Percentiles rank a stretch among this genome's conserved stretches.
These are phyloP conservation scores for Salix viminalis DNA, from an alignment of 345 rosid species.

Conservation along the genomic window DNA sequence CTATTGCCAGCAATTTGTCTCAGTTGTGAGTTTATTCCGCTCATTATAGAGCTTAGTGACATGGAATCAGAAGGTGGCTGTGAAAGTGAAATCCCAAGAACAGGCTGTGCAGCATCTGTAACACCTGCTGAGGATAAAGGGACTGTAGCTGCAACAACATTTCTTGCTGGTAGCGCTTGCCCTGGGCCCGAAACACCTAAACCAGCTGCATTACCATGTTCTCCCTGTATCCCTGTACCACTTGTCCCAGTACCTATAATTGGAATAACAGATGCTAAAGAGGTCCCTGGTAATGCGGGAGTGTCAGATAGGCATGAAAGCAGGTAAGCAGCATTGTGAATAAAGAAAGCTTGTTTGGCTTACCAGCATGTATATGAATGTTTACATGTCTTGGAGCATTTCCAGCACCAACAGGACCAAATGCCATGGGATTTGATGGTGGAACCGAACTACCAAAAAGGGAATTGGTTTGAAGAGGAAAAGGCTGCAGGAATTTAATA, in stretches of 20 bases:
- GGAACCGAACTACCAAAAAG: slow-evolving; percentile 57
- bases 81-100: slow-evolving; percentile 28
- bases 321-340: not conserved
- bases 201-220: slow-evolving; percentile 35
- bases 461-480: slow-evolving; percentile 71
- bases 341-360: slow-evolving; percentile 16
- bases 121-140: slow-evolving; percentile 42
- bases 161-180: slow-evolving; percentile 41
- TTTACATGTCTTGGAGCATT: slow-evolving; percentile 69
- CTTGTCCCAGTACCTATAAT: slow-evolving; percentile 46
- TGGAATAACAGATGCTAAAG: slow-evolving; percentile 50
- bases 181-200: slow-evolving; percentile 36
- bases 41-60: slow-evolving; percentile 32
- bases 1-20: slow-evolving; percentile 38
- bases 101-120: slow-evolving; percentile 28
- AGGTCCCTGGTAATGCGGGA: slow-evolving; percentile 40
- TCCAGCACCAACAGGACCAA: slow-evolving; percentile 61
- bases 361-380: slow-evolving; percentile 96
- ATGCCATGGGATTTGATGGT: slow-evolving; percentile 41
- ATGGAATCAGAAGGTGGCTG: slow-evolving; percentile 35
- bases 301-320: slow-evolving; percentile 8
- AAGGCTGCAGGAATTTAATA: slow-evolving; percentile 56
- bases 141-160: slow-evolving; percentile 40
- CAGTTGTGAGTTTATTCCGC: slow-evolving; percentile 47
- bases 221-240: slow-evolving; percentile 50